Percentiles rank a stretch among this genome's conserved stretches.
Conservation (phyloP, 2,329 filamentous ascomycete species). For the Beauveria australis region DNA sequence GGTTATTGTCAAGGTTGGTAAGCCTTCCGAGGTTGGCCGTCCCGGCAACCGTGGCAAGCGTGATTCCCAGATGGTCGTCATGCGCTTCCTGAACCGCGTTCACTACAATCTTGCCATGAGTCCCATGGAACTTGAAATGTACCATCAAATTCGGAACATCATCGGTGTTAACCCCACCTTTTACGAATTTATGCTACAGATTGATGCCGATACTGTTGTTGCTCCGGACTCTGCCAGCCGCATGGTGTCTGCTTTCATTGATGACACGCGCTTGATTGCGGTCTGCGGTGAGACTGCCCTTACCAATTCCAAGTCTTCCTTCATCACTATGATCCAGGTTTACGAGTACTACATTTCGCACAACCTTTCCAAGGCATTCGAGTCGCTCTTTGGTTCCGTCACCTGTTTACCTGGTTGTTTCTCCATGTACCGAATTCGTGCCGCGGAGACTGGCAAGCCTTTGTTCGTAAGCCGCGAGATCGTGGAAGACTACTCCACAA, state of each 20-base stretch:
- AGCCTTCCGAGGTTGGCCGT: constrained; percentile 92
- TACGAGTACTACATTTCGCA: constrained; percentile 99
- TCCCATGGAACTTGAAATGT: constrained; percentile 93
- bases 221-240: constrained; percentile 82
- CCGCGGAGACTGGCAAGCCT: constrained; percentile 88
- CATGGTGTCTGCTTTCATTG: constrained; percentile 82
- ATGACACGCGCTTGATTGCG: constrained; percentile 88
- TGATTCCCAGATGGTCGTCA: constrained; percentile 96
- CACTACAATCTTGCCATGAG: constrained; percentile 97
- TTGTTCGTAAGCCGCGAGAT: constrained; percentile 93
- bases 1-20: constrained; percentile 94
- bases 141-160: constrained; percentile 97
- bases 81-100: constrained; percentile 98
- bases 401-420: constrained; percentile 98
- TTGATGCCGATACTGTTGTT: constrained; percentile 95
- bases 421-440: constrained; percentile 96
- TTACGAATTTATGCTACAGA: constrained; percentile 93
- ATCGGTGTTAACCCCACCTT: constrained; percentile 98
- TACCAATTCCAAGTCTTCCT: constrained; percentile 85
- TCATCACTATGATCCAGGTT: constrained; percentile 98
- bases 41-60: constrained; percentile 97
- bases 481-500: constrained; percentile 78
- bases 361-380: constrained; percentile 93
- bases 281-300: constrained; percentile 92
- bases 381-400: constrained; percentile 92